phyloP scores from a whole-genome alignment of 257 asterid species.

The Paulownia fortunei region DNA sequence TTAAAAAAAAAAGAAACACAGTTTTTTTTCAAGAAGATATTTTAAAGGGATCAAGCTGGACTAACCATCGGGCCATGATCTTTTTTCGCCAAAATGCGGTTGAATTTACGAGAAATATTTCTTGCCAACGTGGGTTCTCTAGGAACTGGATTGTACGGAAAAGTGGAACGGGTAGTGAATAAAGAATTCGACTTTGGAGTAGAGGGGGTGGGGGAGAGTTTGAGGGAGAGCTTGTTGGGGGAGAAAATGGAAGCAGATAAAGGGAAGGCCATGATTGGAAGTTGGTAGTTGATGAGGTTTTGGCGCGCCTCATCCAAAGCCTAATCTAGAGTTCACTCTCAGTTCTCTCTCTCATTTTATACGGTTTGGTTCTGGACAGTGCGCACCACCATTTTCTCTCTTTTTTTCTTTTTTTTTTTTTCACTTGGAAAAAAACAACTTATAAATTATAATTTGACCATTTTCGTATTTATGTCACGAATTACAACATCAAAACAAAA shows the following conservation, averaged over 20 bases:
- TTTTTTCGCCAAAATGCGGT: constrained; percentile 48
- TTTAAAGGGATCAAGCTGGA: constrained; percentile 11
- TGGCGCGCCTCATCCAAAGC: constrained; percentile 84
- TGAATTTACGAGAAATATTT: constrained; percentile 35
- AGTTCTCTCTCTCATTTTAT: constrained; percentile 7
- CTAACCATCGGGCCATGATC: constrained; percentile 50
- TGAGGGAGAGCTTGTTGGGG: constrained; percentile 37
- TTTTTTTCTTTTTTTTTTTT: background rate
- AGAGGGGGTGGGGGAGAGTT: constrained; percentile 20
- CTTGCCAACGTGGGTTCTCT: constrained; percentile 8
- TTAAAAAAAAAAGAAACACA: background rate
- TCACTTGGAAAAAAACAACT: background rate
- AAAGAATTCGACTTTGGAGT: constrained; percentile 31
- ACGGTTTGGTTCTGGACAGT: background rate
- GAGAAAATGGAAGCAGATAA: constrained; percentile 49
- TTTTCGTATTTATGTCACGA: no score
- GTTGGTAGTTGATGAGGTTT: constrained; percentile 53
- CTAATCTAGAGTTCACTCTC: constrained; percentile 35
- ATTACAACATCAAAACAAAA: no score
- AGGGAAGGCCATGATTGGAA: constrained; percentile 60
- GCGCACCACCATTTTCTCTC: background rate
- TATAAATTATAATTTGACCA: no score
- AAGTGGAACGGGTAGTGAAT: constrained; percentile 23
- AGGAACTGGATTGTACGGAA: constrained; percentile 24
- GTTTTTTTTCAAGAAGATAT: background rate